These are phyloP conservation scores for Sclerotinia spermophila DNA, from an alignment of 2,329 filamentous ascomycete species.

Conservation along the genomic window DNA sequence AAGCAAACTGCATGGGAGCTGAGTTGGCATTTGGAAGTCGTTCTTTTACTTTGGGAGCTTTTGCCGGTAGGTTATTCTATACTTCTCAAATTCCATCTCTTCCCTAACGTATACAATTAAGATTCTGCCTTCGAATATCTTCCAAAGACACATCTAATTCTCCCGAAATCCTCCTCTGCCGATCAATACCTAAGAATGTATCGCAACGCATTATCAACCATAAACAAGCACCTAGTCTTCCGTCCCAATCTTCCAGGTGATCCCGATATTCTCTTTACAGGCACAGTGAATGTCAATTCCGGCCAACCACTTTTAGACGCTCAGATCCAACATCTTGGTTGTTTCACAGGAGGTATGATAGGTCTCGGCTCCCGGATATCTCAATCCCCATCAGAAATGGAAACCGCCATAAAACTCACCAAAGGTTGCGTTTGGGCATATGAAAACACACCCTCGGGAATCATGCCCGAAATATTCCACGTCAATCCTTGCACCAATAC, in stretches of 20 bases:
- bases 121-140: conserved; percentile 63
- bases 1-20: conserved; percentile 49
- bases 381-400: conserved; percentile 47
- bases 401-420: conserved; percentile 52
- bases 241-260: conserved; percentile 43
- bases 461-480: conserved; percentile 57
- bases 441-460: conserved; percentile 50
- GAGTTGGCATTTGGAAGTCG: conserved; percentile 43
- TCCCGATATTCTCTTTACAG: conserved; percentile 46
- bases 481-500: conserved; percentile 26
- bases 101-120: conserved; percentile 54
- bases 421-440: conserved; percentile 62
- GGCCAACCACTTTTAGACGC: conserved; percentile 12
- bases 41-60: conserved; percentile 52
- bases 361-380: conserved; percentile 62
- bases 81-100: conserved; percentile 52
- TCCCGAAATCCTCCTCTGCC: conserved; percentile 30
- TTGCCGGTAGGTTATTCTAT: conserved; percentile 48
- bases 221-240: conserved; percentile 43
- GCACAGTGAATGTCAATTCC: conserved; percentile 38
- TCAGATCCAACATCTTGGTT: conserved; percentile 59
- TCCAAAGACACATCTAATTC: conserved; percentile 45
- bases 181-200: conserved; percentile 42
- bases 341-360: conserved; percentile 67
- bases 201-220: conserved; percentile 42